phyloP scores from a whole-genome alignment of 139 green algal genomes.

The Trebouxia sp. region DNA sequence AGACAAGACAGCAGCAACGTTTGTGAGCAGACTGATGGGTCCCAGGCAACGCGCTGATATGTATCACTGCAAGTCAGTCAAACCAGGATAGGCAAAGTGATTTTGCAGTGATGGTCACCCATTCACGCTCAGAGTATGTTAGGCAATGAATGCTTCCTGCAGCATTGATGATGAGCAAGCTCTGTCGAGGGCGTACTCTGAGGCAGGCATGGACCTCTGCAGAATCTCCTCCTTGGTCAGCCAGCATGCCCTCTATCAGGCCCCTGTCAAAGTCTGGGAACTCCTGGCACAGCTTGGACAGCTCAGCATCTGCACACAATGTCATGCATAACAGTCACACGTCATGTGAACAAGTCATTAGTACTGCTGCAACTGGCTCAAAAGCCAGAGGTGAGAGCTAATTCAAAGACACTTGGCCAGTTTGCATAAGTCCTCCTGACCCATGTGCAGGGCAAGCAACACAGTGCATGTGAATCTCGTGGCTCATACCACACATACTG shows the following conservation, averaged over 20 bases:
- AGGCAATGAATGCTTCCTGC: background rate
- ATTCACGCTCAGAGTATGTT: background rate
- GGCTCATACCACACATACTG: too few relatives aligned
- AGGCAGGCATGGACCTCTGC: slow-evolving; percentile 50
- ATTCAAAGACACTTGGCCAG: too few relatives aligned
- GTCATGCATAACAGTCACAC: background rate
- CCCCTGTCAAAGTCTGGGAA: slow-evolving; percentile 66
- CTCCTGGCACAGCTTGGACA: slow-evolving; percentile 37
- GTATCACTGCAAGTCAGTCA: too few relatives aligned
- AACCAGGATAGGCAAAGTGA: too few relatives aligned
- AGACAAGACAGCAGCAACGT: background rate
- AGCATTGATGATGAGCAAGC: too few relatives aligned
- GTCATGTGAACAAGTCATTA: background rate
- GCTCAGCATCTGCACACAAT: slow-evolving; percentile 27
- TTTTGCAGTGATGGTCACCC: too few relatives aligned
- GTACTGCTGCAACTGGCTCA: background rate
- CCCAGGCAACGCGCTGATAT: too few relatives aligned
- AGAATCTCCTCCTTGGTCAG: slow-evolving; percentile 71
- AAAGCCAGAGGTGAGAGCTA: too few relatives aligned
- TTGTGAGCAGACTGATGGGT: background rate
- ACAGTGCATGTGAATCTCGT: too few relatives aligned
- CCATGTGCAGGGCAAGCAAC: too few relatives aligned
- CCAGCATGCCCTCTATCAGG: slow-evolving; percentile 65
- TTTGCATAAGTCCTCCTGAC: too few relatives aligned
- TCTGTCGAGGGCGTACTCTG: slow-evolving; percentile 20